These are phyloP conservation scores for Rhodotorula sp. DNA, from an alignment of 1,284 basidiomycete genomes.

Conservation along the genomic window DNA sequence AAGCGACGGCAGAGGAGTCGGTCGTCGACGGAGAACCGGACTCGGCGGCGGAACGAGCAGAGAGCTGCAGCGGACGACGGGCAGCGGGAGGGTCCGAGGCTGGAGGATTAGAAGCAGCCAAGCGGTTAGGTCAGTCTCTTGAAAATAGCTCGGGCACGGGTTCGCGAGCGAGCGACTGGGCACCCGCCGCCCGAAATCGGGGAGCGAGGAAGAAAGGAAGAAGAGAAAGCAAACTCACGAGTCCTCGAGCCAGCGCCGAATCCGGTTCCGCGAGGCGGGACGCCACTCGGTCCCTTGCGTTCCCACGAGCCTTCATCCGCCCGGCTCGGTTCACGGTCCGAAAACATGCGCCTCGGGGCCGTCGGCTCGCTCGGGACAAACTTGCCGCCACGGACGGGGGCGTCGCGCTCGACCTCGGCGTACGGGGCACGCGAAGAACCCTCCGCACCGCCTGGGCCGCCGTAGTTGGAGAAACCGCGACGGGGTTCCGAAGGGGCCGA, in stretches of 20 bases:
- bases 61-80: conserved; percentile 35
- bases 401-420: conserved; percentile 49
- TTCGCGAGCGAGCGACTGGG: background rate
- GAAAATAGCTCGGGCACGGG: too few relatives aligned
- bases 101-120: background rate
- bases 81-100: conserved; percentile 16
- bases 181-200: background rate
- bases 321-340: conserved; percentile 23
- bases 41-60: conserved; percentile 32
- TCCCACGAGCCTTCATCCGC: conserved; percentile 35
- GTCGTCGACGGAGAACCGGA: conserved; percentile 65
- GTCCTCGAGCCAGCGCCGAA: conserved; percentile 14
- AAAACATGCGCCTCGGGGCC: conserved; percentile 16
- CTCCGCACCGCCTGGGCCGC: conserved; percentile 36
- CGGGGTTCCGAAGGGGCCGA: conserved; percentile 41
- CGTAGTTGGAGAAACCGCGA: background rate
- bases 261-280: conserved; percentile 8
- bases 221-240: background rate
- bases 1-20: conserved; percentile 52
- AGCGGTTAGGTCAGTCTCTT: background rate
- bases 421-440: conserved; percentile 16
- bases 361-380: conserved; percentile 49
- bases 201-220: background rate
- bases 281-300: conserved; percentile 18
- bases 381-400: conserved; percentile 52